Evolutionary conservation across 1,284 basidiomycete genomes (phyloP), one percentile per base, ranked within the genome.

Genomic region (Sanghuangporus baumii): DNA sequence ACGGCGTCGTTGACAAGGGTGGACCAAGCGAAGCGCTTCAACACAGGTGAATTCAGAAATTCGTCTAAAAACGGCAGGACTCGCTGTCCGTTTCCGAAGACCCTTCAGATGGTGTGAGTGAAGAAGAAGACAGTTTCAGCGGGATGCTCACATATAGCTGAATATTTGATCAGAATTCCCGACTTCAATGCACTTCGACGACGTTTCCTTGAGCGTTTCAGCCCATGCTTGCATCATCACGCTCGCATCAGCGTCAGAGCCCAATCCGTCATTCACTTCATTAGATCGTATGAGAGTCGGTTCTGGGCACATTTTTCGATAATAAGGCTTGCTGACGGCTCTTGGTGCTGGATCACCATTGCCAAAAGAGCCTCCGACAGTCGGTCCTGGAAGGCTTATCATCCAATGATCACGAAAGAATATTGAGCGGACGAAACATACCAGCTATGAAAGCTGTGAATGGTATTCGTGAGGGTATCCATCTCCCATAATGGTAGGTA

Each of bases 1-100:
- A 75, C 73, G 2, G 77, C 76, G 36, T 71, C 66, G 57, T 74
- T 67, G 38, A 79, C 70, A 41, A 78, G 70, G 2, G 73, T 65
- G 3, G 78, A 79, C 79, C 79, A 80, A 36, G 66, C 68, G 70
- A 78, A 79, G 50, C 68, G 67, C 0, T 68, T 71, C 12, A 74
- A 34, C n/a, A 78, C 71, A 0, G 80, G 75, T 1, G 78, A 78
- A 11, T 62, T 61, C 12, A 70, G 69, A 55, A 81, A 67, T n/a
- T 67, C 65, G 8, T 63, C 62, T 0, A 74, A 70, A 75, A 77
- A 79, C 5, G 76, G 67, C 18, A 54, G 5, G 14, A 61, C 26
- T 9, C 58, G 55, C 31, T 43, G 18, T 43, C 55, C 59, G 23
- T 60, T 37, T 36, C 63, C 59, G 40, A 64, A 64, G 7, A 60